Conservation (phyloP, 176 grass and related monocot species). For the Aegilops tauschii region DNA sequence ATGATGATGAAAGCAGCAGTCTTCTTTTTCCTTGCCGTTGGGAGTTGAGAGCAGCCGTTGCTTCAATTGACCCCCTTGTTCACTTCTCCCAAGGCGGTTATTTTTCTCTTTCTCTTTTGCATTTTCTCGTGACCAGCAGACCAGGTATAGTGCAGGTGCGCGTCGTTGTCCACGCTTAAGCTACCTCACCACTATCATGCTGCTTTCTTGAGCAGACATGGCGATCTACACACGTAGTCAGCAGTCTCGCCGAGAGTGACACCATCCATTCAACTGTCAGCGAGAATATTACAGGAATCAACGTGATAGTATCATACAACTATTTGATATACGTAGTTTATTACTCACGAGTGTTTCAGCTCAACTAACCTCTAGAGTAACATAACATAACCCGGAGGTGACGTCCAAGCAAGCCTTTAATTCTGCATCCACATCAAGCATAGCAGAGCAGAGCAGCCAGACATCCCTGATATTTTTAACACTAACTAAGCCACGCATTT, state of each 20-base stretch:
- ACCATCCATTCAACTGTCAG: background rate
- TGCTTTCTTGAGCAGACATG: slow-evolving; percentile 12
- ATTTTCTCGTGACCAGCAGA: background rate
- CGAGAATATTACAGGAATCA: slow-evolving; percentile 19
- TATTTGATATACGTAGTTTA: background rate
- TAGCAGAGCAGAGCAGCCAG: background rate
- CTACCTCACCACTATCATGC: background rate
- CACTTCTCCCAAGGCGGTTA: background rate
- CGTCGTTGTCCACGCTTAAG: background rate
- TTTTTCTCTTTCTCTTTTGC: background rate
- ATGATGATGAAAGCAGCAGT: background rate
- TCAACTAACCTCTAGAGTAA: background rate
- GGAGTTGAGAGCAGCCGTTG: background rate
- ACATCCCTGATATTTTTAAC: background rate
- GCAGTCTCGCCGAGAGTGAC: background rate
- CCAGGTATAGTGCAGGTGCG: slow-evolving; percentile 12
- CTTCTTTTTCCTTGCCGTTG: background rate
- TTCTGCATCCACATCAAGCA: background rate
- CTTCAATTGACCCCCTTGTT: background rate
- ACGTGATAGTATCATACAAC: background rate
- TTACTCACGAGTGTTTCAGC: background rate
- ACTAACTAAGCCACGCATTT: background rate
- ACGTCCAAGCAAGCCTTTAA: background rate
- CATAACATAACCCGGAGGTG: background rate
- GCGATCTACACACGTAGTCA: background rate